A percentile compares a stretch with the other conserved stretches of the same genome.
Conservation (phyloP, 495 filamentous ascomycete genomes). For the Sordaria brevicollis region DNA sequence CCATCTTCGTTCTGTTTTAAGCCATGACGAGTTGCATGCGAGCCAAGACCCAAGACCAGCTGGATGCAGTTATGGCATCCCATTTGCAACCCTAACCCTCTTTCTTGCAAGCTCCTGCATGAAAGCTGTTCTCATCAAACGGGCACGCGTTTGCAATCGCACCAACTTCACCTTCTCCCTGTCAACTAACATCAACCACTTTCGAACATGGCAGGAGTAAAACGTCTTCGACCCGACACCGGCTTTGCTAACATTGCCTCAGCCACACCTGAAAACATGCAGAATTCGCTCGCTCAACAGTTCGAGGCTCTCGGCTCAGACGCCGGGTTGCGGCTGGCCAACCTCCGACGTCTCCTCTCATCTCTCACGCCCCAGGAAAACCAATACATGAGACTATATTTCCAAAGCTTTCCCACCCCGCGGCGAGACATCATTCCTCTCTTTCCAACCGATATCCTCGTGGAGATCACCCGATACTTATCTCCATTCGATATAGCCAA, state of each 20-base stretch:
- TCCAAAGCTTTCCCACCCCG: conserved; percentile 6
- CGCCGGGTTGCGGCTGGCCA: neutral
- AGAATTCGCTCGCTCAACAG: neutral
- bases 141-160: neutral
- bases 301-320: conserved; percentile 3
- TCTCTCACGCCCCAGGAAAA: conserved; percentile 13
- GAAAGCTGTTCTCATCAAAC: neutral
- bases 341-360: neutral
- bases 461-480: conserved; percentile 15
- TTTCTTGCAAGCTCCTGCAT: neutral
- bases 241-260: neutral
- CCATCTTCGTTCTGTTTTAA: neutral
- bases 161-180: neutral
- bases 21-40: neutral
- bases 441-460: conserved; percentile 25
- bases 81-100: neutral
- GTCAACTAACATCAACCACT: neutral
- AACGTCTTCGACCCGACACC: neutral
- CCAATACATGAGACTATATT: conserved; percentile 15
- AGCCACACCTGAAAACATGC: neutral
- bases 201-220: neutral
- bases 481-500: conserved; percentile 8
- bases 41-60: neutral
- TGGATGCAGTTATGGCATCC: neutral
- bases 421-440: conserved; percentile 20